These are phyloP conservation scores for Hypericum perforatum DNA, from an alignment of 345 rosid genomes.

Conservation along the genomic window DNA sequence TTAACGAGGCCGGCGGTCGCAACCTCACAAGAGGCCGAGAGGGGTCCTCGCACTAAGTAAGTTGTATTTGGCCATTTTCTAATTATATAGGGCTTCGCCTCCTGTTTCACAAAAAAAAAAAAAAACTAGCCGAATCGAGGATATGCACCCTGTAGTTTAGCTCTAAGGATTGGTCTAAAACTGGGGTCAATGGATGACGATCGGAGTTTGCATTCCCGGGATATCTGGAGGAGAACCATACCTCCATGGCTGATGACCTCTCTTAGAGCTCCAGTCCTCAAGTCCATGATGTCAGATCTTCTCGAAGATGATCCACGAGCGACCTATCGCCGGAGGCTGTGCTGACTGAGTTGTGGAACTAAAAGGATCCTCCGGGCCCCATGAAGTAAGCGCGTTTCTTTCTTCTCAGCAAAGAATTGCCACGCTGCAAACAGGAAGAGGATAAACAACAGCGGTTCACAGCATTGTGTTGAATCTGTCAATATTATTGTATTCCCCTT, in stretches of 20 bases:
- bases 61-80: too few species aligned
- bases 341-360: constrained; percentile 39
- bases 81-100: too few species aligned
- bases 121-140: constrained; percentile 46
- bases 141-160: constrained; percentile 50
- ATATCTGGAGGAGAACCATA: constrained; percentile 58
- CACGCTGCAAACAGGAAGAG: constrained; percentile 76
- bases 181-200: constrained; percentile 44
- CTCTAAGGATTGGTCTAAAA: constrained; percentile 42
- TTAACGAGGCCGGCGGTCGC: too few species aligned
- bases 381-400: constrained; percentile 83
- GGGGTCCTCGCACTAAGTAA: too few species aligned
- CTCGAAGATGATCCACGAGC: constrained; percentile 52
- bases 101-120: too few species aligned
- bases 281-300: constrained; percentile 46
- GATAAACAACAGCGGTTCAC: constrained; percentile 71
- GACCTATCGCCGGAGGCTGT: constrained; percentile 46
- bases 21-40: too few species aligned
- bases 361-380: constrained; percentile 94
- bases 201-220: constrained; percentile 50
- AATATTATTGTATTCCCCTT: too few species aligned
- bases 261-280: constrained; percentile 42
- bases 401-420: constrained; percentile 95
- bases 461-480: constrained; percentile 58
- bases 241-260: constrained; percentile 39